These are phyloP conservation scores for Diplodia corticola DNA, from an alignment of 2,329 filamentous ascomycete genomes.

Conservation along the genomic window DNA sequence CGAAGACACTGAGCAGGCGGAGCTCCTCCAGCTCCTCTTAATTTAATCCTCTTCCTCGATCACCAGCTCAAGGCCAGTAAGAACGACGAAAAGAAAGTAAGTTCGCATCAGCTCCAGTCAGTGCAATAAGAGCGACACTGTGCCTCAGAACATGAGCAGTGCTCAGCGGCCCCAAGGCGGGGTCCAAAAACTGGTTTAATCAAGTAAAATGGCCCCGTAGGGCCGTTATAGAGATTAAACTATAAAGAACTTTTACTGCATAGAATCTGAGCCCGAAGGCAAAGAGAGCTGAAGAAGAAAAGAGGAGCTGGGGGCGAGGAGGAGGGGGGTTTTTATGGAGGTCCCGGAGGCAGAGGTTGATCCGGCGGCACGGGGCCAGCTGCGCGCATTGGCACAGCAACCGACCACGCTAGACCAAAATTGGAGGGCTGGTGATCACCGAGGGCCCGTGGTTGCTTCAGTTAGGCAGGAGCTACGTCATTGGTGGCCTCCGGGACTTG, in stretches of 20 bases:
- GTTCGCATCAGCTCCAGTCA: not conserved
- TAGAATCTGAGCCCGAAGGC: not conserved
- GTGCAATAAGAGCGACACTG: not conserved
- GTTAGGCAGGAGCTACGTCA: no score
- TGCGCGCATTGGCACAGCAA: no score
- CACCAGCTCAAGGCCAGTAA: not conserved
- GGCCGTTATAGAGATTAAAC: not conserved
- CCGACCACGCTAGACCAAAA: no score
- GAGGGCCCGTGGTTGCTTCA: no score
- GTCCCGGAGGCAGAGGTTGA: no score
- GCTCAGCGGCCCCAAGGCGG: not conserved
- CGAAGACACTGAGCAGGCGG: no score
- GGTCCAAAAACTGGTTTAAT: not conserved
- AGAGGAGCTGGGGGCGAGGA: no score
- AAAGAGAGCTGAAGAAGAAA: slow-evolving; percentile 3
- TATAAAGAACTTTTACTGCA: not conserved
- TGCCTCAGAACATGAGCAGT: not conserved
- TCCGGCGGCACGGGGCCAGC: no score
- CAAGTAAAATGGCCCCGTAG: not conserved
- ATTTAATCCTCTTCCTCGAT: not conserved
- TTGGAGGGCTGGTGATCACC: no score
- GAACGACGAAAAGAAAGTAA: not conserved
- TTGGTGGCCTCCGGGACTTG: no score
- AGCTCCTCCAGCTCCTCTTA: not conserved
- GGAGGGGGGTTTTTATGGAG: no score